phyloP scores from a whole-genome alignment of 495 filamentous ascomycete genomes.

The Peziza echinospora region DNA sequence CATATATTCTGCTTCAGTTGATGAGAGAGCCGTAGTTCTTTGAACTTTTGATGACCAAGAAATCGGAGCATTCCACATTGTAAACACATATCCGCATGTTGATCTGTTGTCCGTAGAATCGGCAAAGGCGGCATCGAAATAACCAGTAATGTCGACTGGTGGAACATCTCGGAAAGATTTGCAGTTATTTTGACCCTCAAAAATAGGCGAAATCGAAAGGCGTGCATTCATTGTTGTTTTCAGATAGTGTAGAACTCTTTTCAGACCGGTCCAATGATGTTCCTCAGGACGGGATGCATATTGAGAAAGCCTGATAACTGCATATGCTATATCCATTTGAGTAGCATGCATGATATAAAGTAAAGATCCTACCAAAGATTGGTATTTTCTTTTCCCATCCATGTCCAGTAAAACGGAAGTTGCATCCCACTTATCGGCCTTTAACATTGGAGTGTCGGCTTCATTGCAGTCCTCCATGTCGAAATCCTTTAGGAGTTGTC shows the following conservation, averaged over 20 bases:
- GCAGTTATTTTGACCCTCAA: not conserved
- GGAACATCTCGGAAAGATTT: not conserved
- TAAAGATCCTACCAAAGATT: not conserved
- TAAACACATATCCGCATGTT: constrained; percentile 2
- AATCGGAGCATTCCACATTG: not conserved
- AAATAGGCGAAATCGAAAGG: not conserved
- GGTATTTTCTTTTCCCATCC: not conserved
- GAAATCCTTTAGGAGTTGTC: not conserved
- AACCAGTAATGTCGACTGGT: not conserved
- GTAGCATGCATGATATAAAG: not conserved
- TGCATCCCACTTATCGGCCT: not conserved
- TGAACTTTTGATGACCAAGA: not conserved
- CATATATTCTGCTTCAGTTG: constrained; percentile 2
- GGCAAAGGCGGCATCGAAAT: not conserved
- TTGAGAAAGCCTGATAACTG: not conserved
- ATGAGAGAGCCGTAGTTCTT: not conserved
- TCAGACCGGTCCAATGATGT: not conserved
- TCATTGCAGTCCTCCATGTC: not conserved
- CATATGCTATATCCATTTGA: not conserved
- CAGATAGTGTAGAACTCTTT: not conserved
- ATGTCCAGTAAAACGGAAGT: not conserved
- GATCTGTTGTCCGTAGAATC: not conserved
- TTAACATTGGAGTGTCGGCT: not conserved
- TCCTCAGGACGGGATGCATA: not conserved
- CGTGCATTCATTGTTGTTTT: not conserved